Evolutionary conservation across 2,329 filamentous ascomycete genomes (phyloP), one percentile per base, ranked within the genome.

Genomic region (Pyrenochaeta sp.): DNA sequence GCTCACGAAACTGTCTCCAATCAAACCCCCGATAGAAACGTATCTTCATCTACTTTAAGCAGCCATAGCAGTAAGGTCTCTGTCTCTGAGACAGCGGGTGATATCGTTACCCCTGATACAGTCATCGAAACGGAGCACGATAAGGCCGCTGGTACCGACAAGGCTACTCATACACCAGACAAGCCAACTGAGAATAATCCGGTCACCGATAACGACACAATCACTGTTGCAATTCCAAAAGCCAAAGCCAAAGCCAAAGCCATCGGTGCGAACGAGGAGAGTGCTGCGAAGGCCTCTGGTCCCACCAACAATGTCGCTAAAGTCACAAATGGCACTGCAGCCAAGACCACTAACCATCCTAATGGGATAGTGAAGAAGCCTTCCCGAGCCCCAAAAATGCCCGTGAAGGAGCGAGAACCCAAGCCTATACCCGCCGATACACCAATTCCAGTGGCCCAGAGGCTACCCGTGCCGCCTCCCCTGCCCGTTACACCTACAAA

Each of bases 401-500:
- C 24, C n/a, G 13, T 6, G 52, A 53, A 32, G 12, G 54, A 32
- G 5, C 43, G 9, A 12, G 12, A 4, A 13, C 6, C 13, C 22
- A 43, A 25, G 9, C 40, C 40, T 25, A 15, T n/a, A 1, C 10
- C 40, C 22, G 25, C 13, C 22, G 7, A 10, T 2, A 25, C 10
- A 27, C 10, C 40, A 9, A 25, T 5, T 5, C 9, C 40, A 25
- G 9, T 43, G 19, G 6, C 24, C 2, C 40, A 25, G 40, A 43
- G 8, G 2, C 22, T 8, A 32, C 12, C 24, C 7, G 5, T n/a
- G 24, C 24, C 37, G 5, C 43, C 45, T 19, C 34, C 19, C 9
- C 34, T 22, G 30, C 9, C 28, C 9, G 28, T 13, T 5, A 32
- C 30, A 22, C 52, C 49, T 1, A 48, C 10, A 5, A 69, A 71